phyloP scores from a whole-genome alignment of 306 rosid species.

The Crataegus laevigata region DNA sequence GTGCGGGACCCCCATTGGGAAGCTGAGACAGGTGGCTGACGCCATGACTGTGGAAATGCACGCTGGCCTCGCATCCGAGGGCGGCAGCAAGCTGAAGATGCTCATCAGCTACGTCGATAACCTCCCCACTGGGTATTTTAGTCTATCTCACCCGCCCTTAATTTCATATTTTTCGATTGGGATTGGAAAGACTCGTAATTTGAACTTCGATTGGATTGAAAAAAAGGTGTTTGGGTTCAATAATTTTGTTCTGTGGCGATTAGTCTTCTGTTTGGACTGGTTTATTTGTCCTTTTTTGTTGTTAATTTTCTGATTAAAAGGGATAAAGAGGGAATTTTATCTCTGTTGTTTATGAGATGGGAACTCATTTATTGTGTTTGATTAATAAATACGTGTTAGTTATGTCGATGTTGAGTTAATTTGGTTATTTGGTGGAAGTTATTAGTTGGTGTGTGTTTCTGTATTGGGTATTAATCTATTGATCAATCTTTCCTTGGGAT shows the following conservation, averaged over 20 bases:
- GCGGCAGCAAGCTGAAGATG: constrained; percentile 96
- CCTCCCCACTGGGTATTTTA: constrained; percentile 76
- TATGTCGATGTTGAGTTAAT: background rate
- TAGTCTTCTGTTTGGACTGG: background rate
- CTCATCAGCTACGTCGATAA: constrained; percentile 82
- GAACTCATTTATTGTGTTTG: background rate
- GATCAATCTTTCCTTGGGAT: background rate
- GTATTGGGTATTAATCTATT: background rate
- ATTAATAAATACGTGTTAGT: background rate
- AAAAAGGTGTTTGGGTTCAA: background rate
- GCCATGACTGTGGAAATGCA: constrained; percentile 97
- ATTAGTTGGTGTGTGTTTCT: background rate
- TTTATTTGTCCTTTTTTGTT: background rate
- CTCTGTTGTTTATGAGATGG: background rate
- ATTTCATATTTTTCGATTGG: background rate
- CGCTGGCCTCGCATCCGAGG: constrained; percentile 94
- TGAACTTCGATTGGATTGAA: background rate
- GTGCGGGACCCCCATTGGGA: constrained; percentile 58
- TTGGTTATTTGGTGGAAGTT: background rate
- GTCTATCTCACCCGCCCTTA: background rate
- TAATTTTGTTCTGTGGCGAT: background rate
- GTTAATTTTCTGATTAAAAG: background rate
- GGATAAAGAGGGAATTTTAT: background rate
- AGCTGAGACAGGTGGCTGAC: constrained; percentile 67
- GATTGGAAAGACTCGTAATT: background rate